Percentiles rank a stretch among this genome's conserved stretches.
These are phyloP conservation scores for Tricholoma furcatifolium DNA, from an alignment of 768 basidiomycete genomes.

Conservation along the genomic window DNA sequence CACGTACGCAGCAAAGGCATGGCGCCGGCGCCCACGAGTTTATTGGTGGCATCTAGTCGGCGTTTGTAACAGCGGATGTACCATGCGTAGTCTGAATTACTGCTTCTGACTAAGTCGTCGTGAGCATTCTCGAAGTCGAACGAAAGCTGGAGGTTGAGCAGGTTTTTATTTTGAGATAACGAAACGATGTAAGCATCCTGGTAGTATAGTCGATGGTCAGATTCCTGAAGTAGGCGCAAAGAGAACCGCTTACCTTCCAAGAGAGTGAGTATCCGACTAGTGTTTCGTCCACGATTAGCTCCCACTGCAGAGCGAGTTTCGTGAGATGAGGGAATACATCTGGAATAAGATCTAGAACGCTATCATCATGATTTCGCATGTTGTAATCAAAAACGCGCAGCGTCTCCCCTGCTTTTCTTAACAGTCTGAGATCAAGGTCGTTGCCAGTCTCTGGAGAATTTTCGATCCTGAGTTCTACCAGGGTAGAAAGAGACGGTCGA, in stretches of 20 bases:
- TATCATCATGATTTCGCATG: background rate
- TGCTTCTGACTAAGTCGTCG: background rate
- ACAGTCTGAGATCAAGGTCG: background rate
- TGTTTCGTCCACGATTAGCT: background rate
- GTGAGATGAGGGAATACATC: background rate
- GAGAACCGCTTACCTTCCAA: background rate
- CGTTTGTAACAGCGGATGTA: slow-evolving; percentile 1
- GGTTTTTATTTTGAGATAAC: background rate
- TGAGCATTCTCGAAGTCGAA: background rate
- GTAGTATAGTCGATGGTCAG: too few relatives aligned
- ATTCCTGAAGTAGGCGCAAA: background rate
- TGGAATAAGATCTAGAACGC: background rate
- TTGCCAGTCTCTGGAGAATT: background rate
- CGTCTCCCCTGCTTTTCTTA: background rate
- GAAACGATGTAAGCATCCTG: background rate
- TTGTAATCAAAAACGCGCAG: background rate
- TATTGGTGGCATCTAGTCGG: background rate
- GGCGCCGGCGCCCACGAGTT: background rate
- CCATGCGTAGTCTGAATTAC: background rate
- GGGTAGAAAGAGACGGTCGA: background rate
- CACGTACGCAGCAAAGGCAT: background rate
- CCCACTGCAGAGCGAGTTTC: background rate
- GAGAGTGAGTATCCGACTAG: background rate
- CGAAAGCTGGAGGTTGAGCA: background rate
- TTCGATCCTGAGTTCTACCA: background rate